Conservation (phyloP, 2,329 filamentous ascomycete genomes). For the Alternaria ventricosa region DNA sequence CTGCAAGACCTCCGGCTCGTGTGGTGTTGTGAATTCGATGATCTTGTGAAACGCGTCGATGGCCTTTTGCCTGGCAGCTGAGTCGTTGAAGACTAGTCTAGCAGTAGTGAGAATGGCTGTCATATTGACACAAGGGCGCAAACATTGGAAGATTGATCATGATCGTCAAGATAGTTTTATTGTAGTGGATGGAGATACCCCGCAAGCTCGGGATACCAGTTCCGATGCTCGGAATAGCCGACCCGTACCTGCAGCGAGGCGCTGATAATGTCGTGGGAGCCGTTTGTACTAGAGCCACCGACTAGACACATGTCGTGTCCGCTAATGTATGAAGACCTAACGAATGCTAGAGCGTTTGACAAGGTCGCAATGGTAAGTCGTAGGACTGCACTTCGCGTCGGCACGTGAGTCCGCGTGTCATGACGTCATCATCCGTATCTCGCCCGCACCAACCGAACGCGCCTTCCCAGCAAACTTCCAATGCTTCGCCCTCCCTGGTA, state of each 20-base stretch:
- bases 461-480: not conserved
- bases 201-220: constrained; percentile 15
- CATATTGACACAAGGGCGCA: constrained; percentile 8
- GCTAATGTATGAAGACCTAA: no score
- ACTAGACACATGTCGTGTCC: not conserved
- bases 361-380: no score
- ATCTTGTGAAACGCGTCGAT: constrained; percentile 32
- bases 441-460: constrained; percentile 4
- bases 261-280: not conserved
- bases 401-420: constrained; percentile 26
- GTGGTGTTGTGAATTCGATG: constrained; percentile 25
- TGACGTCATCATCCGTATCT: constrained; percentile 21
- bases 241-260: constrained; percentile 1
- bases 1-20: constrained; percentile 32
- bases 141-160: not conserved
- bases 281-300: no score
- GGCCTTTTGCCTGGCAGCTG: constrained; percentile 16
- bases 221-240: constrained; percentile 19
- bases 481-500: not conserved
- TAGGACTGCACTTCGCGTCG: not conserved
- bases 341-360: no score
- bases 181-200: not conserved
- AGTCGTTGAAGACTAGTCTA: constrained; percentile 24
- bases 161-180: not conserved
- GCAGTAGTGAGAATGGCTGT: constrained; percentile 29